phyloP scores from a whole-genome alignment of 2,329 filamentous ascomycete genomes.

The Pseudogymnoascus sp. region DNA sequence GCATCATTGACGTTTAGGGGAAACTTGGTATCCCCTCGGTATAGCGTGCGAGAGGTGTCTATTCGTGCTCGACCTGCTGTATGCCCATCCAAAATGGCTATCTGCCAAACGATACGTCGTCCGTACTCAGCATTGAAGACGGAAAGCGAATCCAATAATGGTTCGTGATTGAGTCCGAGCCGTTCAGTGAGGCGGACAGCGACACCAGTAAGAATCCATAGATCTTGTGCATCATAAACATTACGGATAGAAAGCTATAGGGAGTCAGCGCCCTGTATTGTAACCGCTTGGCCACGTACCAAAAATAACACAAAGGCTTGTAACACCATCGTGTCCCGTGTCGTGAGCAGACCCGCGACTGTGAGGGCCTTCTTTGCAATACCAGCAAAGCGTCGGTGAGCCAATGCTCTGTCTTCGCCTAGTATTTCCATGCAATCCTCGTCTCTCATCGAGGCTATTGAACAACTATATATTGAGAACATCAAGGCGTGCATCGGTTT shows the following conservation, averaged over 20 bases:
- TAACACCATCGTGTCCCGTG: slow-evolving; percentile 56
- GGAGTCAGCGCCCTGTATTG: background rate
- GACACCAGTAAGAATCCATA: slow-evolving; percentile 42
- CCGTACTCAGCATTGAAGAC: slow-evolving; percentile 54
- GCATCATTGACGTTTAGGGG: slow-evolving; percentile 49
- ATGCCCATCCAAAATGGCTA: slow-evolving; percentile 53
- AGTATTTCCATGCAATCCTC: slow-evolving; percentile 46
- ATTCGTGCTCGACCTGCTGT: slow-evolving; percentile 48
- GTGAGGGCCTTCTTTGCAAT: slow-evolving; percentile 58
- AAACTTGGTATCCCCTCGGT: slow-evolving; percentile 40
- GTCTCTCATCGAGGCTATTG: slow-evolving; percentile 51
- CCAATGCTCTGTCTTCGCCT: slow-evolving; percentile 42
- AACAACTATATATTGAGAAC: slow-evolving; percentile 58
- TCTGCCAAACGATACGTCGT: slow-evolving; percentile 54
- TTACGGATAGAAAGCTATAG: slow-evolving; percentile 8
- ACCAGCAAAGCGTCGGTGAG: slow-evolving; percentile 47
- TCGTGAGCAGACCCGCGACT: slow-evolving; percentile 58
- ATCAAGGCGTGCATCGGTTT: slow-evolving; percentile 58
- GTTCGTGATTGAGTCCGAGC: slow-evolving; percentile 42
- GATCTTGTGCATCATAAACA: slow-evolving; percentile 34
- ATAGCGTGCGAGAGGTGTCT: slow-evolving; percentile 35
- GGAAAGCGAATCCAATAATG: slow-evolving; percentile 22
- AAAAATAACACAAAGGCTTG: slow-evolving; percentile 63
- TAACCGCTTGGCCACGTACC: slow-evolving; percentile 36
- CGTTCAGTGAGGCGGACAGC: slow-evolving; percentile 42